Evolutionary conservation across 768 basidiomycete genomes (phyloP).

Genomic region (Tubosaeta sp.): DNA sequence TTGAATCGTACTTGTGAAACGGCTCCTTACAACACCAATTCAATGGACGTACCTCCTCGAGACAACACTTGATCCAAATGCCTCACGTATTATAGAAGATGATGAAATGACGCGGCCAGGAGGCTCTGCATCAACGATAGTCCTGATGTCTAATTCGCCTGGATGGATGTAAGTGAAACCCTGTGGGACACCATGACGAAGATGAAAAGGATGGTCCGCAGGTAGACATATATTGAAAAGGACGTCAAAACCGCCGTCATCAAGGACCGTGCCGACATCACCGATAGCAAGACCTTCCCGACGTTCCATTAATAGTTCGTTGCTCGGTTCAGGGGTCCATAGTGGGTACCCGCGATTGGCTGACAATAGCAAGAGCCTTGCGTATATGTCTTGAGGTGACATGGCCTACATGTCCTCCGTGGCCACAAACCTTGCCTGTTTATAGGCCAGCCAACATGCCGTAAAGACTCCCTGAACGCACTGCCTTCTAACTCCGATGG

Average conservation of each 20-base stretch:
- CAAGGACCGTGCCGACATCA: conserved; percentile 29
- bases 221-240: conserved; percentile 29
- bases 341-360: conserved; percentile 11
- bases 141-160: conserved; percentile 5
- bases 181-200: conserved; percentile 19
- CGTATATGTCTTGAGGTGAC: background rate
- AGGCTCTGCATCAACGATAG: background rate
- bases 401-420: background rate
- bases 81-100: background rate
- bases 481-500: too few species aligned
- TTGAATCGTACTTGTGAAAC: background rate
- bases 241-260: conserved; percentile 31
- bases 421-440: too few species aligned
- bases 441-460: too few species aligned
- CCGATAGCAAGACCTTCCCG: conserved; percentile 29
- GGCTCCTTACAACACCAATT: too few species aligned
- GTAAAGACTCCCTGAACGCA: too few species aligned
- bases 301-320: conserved; percentile 20
- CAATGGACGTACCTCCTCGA: background rate
- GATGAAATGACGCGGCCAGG: conserved; percentile 2
- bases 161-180: conserved; percentile 20
- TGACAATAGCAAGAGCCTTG: background rate
- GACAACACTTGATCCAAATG: background rate
- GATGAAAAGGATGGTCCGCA: conserved; percentile 21
- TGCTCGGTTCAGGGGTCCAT: conserved; percentile 15